Conservation (phyloP, 1,284 basidiomycete genomes). For the Macrocystidia cucumis region DNA sequence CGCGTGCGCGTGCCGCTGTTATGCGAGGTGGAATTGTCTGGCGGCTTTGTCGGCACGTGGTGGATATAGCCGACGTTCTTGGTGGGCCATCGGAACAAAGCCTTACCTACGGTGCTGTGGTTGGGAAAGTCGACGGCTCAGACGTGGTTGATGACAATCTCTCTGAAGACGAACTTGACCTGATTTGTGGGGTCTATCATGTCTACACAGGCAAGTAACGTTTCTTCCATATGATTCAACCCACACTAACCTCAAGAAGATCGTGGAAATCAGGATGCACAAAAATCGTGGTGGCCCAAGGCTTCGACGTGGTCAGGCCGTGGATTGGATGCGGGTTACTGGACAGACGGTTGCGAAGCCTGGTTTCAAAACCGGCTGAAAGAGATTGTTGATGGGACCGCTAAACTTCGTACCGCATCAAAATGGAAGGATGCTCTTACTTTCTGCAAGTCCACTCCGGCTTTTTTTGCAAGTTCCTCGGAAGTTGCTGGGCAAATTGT, state of each 20-base stretch:
- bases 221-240: too few species aligned
- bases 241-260: too few species aligned
- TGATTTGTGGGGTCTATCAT: slow-evolving; percentile 8
- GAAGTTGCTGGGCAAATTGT: too few species aligned
- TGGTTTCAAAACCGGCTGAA: not conserved
- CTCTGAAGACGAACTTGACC: slow-evolving; percentile 7
- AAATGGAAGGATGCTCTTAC: not conserved
- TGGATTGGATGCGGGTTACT: not conserved
- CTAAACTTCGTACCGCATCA: not conserved
- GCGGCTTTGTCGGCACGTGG: slow-evolving; percentile 6
- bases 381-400: not conserved
- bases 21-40: slow-evolving; percentile 10
- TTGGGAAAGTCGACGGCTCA: not conserved
- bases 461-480: too few species aligned
- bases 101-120: slow-evolving; percentile 2
- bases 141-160: slow-evolving; percentile 11
- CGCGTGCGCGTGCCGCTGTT: slow-evolving; percentile 10
- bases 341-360: not conserved
- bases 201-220: slow-evolving; percentile 11
- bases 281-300: slow-evolving; percentile 1
- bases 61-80: slow-evolving; percentile 8
- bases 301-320: not conserved
- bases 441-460: not conserved
- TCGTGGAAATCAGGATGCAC: not conserved
- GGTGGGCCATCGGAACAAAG: slow-evolving; percentile 7